These are phyloP conservation scores for Gossypium sturtianum DNA, from an alignment of 345 rosid genomes.

Conservation along the genomic window DNA sequence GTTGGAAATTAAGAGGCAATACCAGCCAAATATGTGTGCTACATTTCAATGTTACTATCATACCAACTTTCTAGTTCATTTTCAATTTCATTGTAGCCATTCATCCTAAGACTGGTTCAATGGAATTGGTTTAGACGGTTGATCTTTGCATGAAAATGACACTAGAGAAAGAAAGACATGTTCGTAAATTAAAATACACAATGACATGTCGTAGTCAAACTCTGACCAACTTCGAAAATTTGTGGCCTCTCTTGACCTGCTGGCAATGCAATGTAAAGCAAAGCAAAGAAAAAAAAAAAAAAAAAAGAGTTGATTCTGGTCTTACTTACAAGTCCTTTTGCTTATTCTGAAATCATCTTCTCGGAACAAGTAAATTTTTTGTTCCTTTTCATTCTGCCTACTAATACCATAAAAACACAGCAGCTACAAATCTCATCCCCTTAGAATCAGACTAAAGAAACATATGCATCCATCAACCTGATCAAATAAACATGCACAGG, in stretches of 20 bases:
- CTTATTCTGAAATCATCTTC: not conserved
- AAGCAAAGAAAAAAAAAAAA: not conserved
- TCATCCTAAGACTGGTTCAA: not conserved
- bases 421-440: not conserved
- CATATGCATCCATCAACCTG: not conserved
- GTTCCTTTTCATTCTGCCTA: not conserved
- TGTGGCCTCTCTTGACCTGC: not conserved
- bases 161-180: not conserved
- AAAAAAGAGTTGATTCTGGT: not conserved
- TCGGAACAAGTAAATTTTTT: not conserved
- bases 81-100: not conserved
- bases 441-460: not conserved
- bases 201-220: not conserved
- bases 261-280: not conserved
- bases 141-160: not conserved
- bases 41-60: not conserved
- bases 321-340: not conserved
- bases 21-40: not conserved
- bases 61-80: not conserved
- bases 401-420: not conserved
- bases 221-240: not conserved
- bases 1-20: no score
- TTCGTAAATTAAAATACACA: not conserved
- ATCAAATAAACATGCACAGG: not conserved
- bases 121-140: not conserved